Base-by-base conservation (phyloP, 108 stramenopile genomes). In the Ochromonas danica region DNA sequence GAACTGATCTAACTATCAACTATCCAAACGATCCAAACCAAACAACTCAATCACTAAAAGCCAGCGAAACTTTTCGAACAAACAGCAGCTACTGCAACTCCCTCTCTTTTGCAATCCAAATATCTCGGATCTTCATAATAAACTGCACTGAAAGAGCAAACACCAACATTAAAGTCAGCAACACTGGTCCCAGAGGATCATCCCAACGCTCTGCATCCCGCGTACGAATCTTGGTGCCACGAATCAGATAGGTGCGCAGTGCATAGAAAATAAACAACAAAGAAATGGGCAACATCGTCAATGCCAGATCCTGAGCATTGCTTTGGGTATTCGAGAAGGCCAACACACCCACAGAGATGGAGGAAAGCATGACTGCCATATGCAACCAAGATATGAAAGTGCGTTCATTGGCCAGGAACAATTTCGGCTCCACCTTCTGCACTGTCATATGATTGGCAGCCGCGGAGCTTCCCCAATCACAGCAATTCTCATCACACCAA, bases 381-480 rank as follows among this genome's bases (percentile, higher is more conserved):
- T 81, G 62, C 43, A 70, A 81, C 96, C 96, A 98, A 77, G 95
- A 93, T 61, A 98, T 77, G 78, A 94, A 95, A 25, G 96, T 97
- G 60, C 97, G 91, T 85, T 98, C 97, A 81, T 96, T 96, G 70
- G 97, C 97, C 81, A 98, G 93, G 89, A 94, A 95, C 27, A 94
- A 82, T 85, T 98, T 98, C 40, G 97, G 97, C 83, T 98, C 97
- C 61, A 98, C 72, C 72, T 75, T 75, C 35, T 67, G 63, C 10
- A 33, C 31, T 10, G 63, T 67, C 6, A 67, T 67, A 33, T 36
- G 63, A 10, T 67, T 25, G 63, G 14, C 25, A 10, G 17, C 30
- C 63, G 31, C 31, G 27, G 63, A 3, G 3, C 10, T 10, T 28
- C 10, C 45, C 27, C 36, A 75, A 14, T 75, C 72, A 42, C 45